Evolutionary conservation across 176 grass and related monocot genomes (phyloP).

Genomic region (Oryza meyeriana): DNA sequence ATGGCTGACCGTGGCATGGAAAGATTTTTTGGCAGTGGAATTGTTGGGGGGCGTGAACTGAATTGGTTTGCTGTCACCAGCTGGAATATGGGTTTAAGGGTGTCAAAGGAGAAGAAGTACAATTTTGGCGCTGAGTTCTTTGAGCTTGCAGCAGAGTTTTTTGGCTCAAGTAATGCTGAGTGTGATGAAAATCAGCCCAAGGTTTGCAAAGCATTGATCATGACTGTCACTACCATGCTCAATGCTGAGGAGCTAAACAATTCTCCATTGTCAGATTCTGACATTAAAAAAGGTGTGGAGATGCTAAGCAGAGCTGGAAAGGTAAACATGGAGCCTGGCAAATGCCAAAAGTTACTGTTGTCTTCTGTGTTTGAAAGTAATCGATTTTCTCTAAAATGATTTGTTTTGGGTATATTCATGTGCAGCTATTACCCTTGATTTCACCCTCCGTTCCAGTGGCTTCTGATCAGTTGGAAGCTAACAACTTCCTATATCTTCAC

Average conservation of each 20-base stretch:
- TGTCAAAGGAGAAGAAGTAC: slow-evolving; percentile 52
- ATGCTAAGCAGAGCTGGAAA: slow-evolving; percentile 85
- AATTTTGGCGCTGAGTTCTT: slow-evolving; percentile 67
- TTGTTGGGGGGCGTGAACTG: slow-evolving; percentile 58
- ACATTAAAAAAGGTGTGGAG: slow-evolving; percentile 77
- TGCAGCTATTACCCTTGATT: slow-evolving; percentile 56
- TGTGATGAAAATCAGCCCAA: slow-evolving; percentile 41
- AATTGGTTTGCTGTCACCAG: slow-evolving; percentile 76
- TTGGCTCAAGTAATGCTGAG: slow-evolving; percentile 31
- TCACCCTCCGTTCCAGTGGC: slow-evolving; percentile 32
- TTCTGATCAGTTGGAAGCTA: slow-evolving; percentile 45
- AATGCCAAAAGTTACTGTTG: slow-evolving; percentile 21
- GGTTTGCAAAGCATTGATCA: slow-evolving; percentile 74
- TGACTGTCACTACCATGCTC: slow-evolving; percentile 67
- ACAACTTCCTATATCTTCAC: slow-evolving; percentile 55
- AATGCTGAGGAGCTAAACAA: slow-evolving; percentile 55
- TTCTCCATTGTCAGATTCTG: slow-evolving; percentile 50
- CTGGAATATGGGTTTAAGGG: slow-evolving; percentile 68
- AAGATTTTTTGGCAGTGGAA: slow-evolving; percentile 64
- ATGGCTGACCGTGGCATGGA: slow-evolving; percentile 66
- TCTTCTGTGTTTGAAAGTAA: background rate
- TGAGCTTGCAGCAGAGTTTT: slow-evolving; percentile 75
- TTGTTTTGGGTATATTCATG: slow-evolving; percentile 29
- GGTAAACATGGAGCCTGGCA: slow-evolving; percentile 52
- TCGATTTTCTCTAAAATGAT: slow-evolving; percentile 22